phyloP scores from a whole-genome alignment of 805 yeast genomes.

The Candida anglica region DNA sequence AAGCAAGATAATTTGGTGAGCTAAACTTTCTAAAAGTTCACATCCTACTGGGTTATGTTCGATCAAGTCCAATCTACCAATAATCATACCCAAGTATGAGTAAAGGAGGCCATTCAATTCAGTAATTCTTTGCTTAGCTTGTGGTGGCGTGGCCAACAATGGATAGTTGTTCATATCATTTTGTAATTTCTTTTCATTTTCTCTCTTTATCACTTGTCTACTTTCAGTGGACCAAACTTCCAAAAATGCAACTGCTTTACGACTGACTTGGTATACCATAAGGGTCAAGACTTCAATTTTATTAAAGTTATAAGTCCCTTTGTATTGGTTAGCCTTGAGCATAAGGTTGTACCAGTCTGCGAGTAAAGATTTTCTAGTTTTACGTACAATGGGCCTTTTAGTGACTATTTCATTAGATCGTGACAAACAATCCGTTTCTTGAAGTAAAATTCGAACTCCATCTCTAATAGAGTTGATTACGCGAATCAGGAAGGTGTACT shows the following conservation, averaged over 20 bases:
- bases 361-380: constrained; percentile 61
- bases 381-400: constrained; percentile 55
- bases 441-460: constrained; percentile 63
- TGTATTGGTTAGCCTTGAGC: constrained; percentile 71
- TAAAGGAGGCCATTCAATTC: constrained; percentile 60
- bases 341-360: constrained; percentile 81
- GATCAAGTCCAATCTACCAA: constrained; percentile 75
- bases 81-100: constrained; percentile 59
- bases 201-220: constrained; percentile 38
- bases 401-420: constrained; percentile 69
- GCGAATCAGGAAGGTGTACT: constrained; percentile 51
- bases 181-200: constrained; percentile 29
- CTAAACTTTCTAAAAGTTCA: constrained; percentile 58
- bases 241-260: constrained; percentile 60
- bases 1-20: constrained; percentile 64
- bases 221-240: constrained; percentile 71
- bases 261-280: constrained; percentile 62
- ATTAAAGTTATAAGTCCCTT: constrained; percentile 54
- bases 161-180: constrained; percentile 40
- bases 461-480: constrained; percentile 65
- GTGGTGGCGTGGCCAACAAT: constrained; percentile 51
- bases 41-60: constrained; percentile 73
- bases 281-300: constrained; percentile 61
- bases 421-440: constrained; percentile 70
- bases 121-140: constrained; percentile 56